Conservation (phyloP, 257 asterid genomes). For the Forsythia suspensa region DNA sequence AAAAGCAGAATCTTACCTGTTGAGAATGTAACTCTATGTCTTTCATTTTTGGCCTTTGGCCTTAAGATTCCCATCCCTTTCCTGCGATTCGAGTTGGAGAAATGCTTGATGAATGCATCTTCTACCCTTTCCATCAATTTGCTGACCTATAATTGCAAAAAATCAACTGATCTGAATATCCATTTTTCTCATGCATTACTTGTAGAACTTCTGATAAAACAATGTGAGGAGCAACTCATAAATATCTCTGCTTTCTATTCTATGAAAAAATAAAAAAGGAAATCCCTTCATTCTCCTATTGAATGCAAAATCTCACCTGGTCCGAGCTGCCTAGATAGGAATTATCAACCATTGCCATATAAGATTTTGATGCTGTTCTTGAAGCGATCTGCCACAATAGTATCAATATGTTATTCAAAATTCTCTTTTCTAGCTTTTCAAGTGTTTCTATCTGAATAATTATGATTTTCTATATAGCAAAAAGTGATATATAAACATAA, state of each 20-base stretch:
- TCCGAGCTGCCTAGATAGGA: constrained; percentile 61
- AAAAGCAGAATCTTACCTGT: constrained; percentile 33
- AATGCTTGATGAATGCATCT: constrained; percentile 52
- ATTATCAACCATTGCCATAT: constrained; percentile 55
- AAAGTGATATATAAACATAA: background rate
- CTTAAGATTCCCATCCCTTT: constrained; percentile 54
- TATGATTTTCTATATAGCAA: background rate
- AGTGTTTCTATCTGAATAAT: background rate
- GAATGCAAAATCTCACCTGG: constrained; percentile 36
- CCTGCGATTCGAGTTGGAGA: constrained; percentile 49
- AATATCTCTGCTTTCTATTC: background rate
- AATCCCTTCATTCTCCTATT: background rate
- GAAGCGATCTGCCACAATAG: constrained; percentile 36
- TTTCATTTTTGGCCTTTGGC: constrained; percentile 42
- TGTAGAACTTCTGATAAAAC: background rate
- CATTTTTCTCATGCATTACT: background rate
- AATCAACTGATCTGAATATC: background rate
- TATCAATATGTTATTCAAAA: background rate
- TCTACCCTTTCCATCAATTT: constrained; percentile 58
- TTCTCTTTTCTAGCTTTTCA: background rate
- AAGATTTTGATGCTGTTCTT: constrained; percentile 45
- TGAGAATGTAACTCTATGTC: constrained; percentile 43
- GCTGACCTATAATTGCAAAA: constrained; percentile 34
- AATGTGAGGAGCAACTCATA: background rate
- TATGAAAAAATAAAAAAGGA: background rate